These are phyloP conservation scores for Pichia inconspicua DNA, from an alignment of 1,139 yeast genomes.

Conservation along the genomic window DNA sequence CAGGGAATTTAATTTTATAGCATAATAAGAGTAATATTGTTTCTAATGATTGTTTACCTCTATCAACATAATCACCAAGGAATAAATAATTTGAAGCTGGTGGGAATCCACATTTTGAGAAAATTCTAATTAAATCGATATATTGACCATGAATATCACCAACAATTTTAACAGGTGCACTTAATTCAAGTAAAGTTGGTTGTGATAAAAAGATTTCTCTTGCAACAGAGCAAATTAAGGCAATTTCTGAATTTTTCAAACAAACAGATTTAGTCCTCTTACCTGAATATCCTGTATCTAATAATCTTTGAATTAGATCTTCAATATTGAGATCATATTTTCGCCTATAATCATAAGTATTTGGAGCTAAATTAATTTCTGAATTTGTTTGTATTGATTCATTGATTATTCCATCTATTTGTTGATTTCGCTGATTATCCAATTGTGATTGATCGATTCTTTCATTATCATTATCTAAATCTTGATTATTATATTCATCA, in stretches of 20 bases:
- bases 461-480: neutral
- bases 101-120: conserved; percentile 97
- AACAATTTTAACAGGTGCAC: conserved; percentile 94
- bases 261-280: conserved; percentile 86
- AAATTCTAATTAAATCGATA: conserved; percentile 81
- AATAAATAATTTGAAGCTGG: conserved; percentile 88
- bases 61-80: conserved; percentile 92
- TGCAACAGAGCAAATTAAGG: conserved; percentile 76
- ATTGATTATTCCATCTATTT: neutral
- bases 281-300: conserved; percentile 91
- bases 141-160: conserved; percentile 98
- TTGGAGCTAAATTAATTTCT: neutral
- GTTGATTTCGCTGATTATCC: neutral
- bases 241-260: conserved; percentile 79
- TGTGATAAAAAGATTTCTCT: conserved; percentile 83
- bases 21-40: conserved; percentile 79
- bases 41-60: conserved; percentile 92
- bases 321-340: conserved; percentile 61
- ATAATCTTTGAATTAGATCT: conserved; percentile 47
- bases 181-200: conserved; percentile 79
- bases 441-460: neutral
- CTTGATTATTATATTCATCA: neutral
- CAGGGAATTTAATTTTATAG: conserved; percentile 93
- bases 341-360: conserved; percentile 12
- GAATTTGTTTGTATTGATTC: neutral